Conservation (phyloP, 2,329 filamentous ascomycete genomes). For the Huntiella bhutanensis region DNA sequence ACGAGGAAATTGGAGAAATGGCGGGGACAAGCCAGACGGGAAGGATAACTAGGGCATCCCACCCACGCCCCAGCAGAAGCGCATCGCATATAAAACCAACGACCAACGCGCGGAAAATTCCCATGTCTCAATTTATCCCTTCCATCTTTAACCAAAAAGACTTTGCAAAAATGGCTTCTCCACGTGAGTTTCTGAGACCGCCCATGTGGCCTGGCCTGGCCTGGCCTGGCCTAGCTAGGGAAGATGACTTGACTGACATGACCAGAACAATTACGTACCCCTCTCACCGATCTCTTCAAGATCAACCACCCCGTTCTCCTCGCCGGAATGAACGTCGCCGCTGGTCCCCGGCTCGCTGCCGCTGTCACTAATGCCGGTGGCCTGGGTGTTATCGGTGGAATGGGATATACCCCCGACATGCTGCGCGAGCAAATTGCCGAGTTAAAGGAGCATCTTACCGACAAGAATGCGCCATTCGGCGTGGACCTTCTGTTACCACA, state of each 20-base stretch:
- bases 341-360: conserved; percentile 85
- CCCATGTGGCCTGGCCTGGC: conserved; percentile 40
- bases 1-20: no score
- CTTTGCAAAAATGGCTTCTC: conserved; percentile 47
- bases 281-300: conserved; percentile 86
- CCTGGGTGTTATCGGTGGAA: conserved; percentile 87
- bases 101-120: no score
- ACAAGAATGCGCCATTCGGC: conserved; percentile 90
- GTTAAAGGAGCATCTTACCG: conserved; percentile 68
- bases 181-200: conserved; percentile 83
- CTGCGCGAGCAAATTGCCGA: conserved; percentile 85
- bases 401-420: conserved; percentile 95
- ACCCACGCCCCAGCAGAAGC: no score
- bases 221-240: no score
- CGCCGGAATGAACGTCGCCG: conserved; percentile 97
- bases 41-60: no score
- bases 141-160: not conserved
- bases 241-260: conserved; percentile 94
- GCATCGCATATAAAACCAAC: no score
- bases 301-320: conserved; percentile 94
- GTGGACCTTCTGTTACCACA: conserved; percentile 87
- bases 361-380: conserved; percentile 95
- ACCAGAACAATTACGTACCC: conserved; percentile 49
- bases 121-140: no score
- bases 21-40: no score